Evolutionary conservation across 306 rosid genomes (phyloP).

Genomic region (Fragaria ananassa): DNA sequence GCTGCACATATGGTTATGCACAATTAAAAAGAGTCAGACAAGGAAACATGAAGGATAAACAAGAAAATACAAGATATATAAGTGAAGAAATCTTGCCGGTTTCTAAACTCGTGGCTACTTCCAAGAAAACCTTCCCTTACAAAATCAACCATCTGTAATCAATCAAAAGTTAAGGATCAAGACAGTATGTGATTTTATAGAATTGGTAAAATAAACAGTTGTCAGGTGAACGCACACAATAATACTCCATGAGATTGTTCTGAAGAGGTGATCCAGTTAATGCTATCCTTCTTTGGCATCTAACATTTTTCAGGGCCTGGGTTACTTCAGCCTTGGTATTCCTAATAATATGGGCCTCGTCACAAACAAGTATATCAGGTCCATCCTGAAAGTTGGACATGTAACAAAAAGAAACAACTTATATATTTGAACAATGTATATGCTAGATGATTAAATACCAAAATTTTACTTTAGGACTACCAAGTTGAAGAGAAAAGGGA

Average conservation of each 20-base stretch:
- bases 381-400: constrained; percentile 62
- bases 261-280: constrained; percentile 98
- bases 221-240: constrained; percentile 68
- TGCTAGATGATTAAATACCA: not conserved
- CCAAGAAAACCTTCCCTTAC: constrained; percentile 99
- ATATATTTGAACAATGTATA: not conserved
- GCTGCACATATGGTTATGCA: constrained; percentile 46
- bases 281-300: constrained; percentile 94
- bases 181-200: not conserved
- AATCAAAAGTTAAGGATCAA: constrained; percentile 23
- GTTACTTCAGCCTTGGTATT: constrained; percentile 87
- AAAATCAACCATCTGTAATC: constrained; percentile 96
- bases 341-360: constrained; percentile 95
- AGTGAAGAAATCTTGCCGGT: constrained; percentile 64
- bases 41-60: not conserved
- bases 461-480: not conserved
- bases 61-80: constrained; percentile 18
- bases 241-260: constrained; percentile 99
- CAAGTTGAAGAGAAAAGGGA: not conserved
- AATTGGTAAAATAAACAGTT: not conserved
- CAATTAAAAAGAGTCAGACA: constrained; percentile 16
- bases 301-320: constrained; percentile 93
- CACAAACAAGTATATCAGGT: constrained; percentile 97
- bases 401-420: not conserved
- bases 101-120: constrained; percentile 98